phyloP scores from a whole-genome alignment of 768 basidiomycete genomes.

The Infundibulicybe gibba region DNA sequence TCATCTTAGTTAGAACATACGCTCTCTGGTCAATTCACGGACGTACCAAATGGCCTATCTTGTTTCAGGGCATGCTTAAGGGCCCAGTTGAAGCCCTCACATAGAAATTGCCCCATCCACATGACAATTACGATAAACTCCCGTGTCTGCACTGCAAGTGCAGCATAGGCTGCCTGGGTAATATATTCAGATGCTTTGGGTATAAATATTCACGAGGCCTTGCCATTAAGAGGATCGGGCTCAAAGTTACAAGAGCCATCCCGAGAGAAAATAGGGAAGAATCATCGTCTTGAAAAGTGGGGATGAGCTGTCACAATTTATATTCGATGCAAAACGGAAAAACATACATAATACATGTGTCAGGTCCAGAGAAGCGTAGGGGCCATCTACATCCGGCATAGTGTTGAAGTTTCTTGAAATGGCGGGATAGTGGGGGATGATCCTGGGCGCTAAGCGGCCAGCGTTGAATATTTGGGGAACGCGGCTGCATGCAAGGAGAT shows the following conservation, averaged over 20 bases:
- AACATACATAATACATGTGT: constrained; percentile 65
- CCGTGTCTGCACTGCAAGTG: constrained; percentile 67
- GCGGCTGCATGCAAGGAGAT: no score
- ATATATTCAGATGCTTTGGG: background rate
- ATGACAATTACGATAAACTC: constrained; percentile 79
- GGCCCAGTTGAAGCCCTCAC: constrained; percentile 66
- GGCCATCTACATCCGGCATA: constrained; percentile 18
- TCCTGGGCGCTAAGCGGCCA: background rate
- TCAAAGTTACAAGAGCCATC: constrained; percentile 63
- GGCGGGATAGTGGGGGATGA: background rate
- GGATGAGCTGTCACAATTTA: no score
- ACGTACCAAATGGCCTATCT: constrained; percentile 63
- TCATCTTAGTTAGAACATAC: background rate
- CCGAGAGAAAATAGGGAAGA: constrained; percentile 52
- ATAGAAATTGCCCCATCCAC: constrained; percentile 77
- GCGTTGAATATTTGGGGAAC: no score
- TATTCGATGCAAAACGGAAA: no score
- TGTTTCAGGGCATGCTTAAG: constrained; percentile 68
- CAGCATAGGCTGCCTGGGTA: constrained; percentile 75
- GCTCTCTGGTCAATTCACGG: background rate
- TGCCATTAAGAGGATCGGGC: constrained; percentile 73
- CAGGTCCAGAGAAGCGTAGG: constrained; percentile 52
- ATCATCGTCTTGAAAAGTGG: constrained; percentile 52
- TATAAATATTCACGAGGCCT: constrained; percentile 8
- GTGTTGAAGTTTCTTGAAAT: background rate